Evolutionary conservation across 2,329 filamentous ascomycete species (phyloP).

Genomic region (Tolypocladium ophioglossoides): DNA sequence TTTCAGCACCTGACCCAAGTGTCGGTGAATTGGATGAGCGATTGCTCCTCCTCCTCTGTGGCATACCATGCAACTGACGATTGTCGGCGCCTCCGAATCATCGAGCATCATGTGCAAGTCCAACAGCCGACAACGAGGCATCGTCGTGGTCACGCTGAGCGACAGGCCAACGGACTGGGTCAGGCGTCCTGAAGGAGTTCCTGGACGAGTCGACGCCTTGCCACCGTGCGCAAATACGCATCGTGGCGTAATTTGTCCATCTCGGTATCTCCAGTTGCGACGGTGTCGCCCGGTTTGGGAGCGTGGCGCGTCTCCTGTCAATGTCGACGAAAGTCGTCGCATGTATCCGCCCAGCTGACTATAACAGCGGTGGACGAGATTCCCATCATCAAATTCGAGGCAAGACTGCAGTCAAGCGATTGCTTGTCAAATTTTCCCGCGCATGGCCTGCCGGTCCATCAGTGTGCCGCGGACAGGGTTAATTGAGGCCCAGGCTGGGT

Average conservation of each 20-base stretch:
- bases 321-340: neutral
- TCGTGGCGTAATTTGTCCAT: neutral
- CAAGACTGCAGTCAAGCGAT: neutral
- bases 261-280: neutral
- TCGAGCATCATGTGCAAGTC: neutral
- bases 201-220: neutral
- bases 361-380: neutral
- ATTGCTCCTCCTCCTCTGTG: neutral
- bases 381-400: neutral
- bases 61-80: neutral
- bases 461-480: neutral
- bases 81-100: neutral
- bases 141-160: neutral
- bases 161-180: neutral
- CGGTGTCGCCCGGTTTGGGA: neutral
- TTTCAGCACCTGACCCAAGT: neutral
- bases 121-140: neutral
- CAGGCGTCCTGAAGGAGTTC: too few species aligned
- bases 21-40: neutral
- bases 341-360: neutral
- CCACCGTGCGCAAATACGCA: neutral
- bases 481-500: neutral
- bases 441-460: neutral
- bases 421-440: neutral
- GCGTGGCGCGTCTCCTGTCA: neutral